phyloP scores from a whole-genome alignment of 2,329 filamentous ascomycete genomes.

The Fusarium buharicum region DNA sequence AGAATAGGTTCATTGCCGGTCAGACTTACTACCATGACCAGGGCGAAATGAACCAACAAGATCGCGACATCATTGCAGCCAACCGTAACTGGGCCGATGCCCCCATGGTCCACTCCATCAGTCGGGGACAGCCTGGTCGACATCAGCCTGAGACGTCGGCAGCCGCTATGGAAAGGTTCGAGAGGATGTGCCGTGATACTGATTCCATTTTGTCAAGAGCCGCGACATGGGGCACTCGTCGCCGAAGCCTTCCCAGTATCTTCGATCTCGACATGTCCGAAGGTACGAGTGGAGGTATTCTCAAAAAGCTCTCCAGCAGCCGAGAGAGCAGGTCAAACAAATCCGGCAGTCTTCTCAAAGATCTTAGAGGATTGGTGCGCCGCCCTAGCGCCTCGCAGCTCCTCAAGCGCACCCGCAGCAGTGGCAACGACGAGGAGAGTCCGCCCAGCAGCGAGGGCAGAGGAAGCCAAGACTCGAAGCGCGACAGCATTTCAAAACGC shows the following conservation, averaged over 20 bases:
- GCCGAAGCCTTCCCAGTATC: slow-evolving; percentile 70
- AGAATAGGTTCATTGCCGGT: slow-evolving; percentile 61
- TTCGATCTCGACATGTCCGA: slow-evolving; percentile 65
- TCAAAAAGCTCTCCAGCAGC: slow-evolving; percentile 70
- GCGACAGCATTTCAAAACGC: slow-evolving; percentile 51
- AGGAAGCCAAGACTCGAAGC: slow-evolving; percentile 45
- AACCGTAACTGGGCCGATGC: slow-evolving; percentile 62
- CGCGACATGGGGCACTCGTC: slow-evolving; percentile 76
- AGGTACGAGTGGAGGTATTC: slow-evolving; percentile 67
- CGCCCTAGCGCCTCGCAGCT: slow-evolving; percentile 58
- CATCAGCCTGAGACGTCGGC: slow-evolving; percentile 63
- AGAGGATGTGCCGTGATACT: slow-evolving; percentile 64
- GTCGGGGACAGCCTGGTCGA: slow-evolving; percentile 42
- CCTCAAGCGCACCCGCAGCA: slow-evolving; percentile 60
- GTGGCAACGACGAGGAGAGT: slow-evolving; percentile 47
- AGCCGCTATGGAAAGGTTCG: slow-evolving; percentile 64
- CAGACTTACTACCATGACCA: slow-evolving; percentile 61
- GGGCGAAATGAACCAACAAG: slow-evolving; percentile 56
- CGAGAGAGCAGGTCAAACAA: slow-evolving; percentile 59
- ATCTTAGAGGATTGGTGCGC: slow-evolving; percentile 61
- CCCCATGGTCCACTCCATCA: slow-evolving; percentile 60
- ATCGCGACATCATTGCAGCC: slow-evolving; percentile 61
- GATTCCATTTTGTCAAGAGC: slow-evolving; percentile 69
- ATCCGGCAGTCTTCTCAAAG: slow-evolving; percentile 60
- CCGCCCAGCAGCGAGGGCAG: slow-evolving; percentile 38